These are phyloP conservation scores for Pleurotus citrinopileatus DNA, from an alignment of 768 basidiomycete species.

Conservation along the genomic window DNA sequence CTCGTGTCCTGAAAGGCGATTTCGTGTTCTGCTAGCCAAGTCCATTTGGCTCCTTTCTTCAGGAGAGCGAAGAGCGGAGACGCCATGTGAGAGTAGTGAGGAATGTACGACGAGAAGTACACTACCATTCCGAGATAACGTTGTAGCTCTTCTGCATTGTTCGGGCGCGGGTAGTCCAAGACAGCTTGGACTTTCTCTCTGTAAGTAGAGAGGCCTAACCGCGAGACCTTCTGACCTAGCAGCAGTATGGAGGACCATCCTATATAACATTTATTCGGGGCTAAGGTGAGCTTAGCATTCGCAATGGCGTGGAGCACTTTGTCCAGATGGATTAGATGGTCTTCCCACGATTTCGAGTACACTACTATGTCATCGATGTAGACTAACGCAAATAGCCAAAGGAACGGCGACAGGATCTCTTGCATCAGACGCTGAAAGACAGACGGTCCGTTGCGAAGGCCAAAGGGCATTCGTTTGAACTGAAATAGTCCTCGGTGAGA, in stretches of 20 bases:
- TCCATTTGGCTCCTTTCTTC: constrained; percentile 22
- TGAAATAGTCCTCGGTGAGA: constrained; percentile 37
- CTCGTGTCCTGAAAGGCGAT: neutral
- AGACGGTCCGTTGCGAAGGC: constrained; percentile 10
- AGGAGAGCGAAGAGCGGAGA: constrained; percentile 30
- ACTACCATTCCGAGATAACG: constrained; percentile 35
- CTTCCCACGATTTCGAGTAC: constrained; percentile 22
- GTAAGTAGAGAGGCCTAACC: constrained; percentile 33
- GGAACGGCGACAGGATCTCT: constrained; percentile 26
- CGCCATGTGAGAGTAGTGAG: constrained; percentile 30
- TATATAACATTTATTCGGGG: constrained; percentile 32
- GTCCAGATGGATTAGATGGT: constrained; percentile 30
- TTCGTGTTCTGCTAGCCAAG: constrained; percentile 14
- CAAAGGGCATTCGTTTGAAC: constrained; percentile 20
- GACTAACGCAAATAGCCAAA: constrained; percentile 37
- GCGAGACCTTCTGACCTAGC: constrained; percentile 37
- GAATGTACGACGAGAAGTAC: constrained; percentile 34
- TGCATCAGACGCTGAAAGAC: constrained; percentile 43
- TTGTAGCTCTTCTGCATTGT: constrained; percentile 23
- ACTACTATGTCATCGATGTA: constrained; percentile 43
- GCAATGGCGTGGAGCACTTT: constrained; percentile 24
- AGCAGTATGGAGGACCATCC: constrained; percentile 29
- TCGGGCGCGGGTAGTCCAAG: constrained; percentile 22
- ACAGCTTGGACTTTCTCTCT: constrained; percentile 34
- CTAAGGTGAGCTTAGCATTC: constrained; percentile 26